phyloP scores from a whole-genome alignment of 2,329 filamentous ascomycete species.

The Fusarium nodosum region DNA sequence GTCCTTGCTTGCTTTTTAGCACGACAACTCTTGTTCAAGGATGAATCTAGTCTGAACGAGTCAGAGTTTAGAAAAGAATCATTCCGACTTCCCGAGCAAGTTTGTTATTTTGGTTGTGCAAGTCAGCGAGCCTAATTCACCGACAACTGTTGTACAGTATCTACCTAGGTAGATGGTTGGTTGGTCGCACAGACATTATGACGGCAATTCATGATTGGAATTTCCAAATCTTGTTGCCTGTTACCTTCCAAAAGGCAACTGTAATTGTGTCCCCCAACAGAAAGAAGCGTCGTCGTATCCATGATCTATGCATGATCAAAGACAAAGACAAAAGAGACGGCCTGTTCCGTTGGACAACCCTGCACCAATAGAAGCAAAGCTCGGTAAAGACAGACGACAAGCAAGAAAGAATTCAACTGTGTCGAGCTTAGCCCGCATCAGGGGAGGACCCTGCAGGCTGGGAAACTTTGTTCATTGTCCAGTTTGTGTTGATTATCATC shows the following conservation, averaged over 20 bases:
- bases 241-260: not conserved
- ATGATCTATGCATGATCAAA: conserved; percentile 15
- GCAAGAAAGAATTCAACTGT: conserved; percentile 10
- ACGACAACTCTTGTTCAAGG: conserved; percentile 32
- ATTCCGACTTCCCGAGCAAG: conserved; percentile 6
- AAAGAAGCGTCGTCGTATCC: conserved; percentile 7
- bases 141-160: too few relatives aligned
- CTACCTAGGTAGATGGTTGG: too few relatives aligned
- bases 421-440: conserved; percentile 23
- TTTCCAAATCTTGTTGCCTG: not conserved
- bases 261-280: not conserved
- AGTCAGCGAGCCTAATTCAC: not conserved
- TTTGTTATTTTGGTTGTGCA: conserved; percentile 13
- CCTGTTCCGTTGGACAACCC: not conserved
- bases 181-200: not conserved
- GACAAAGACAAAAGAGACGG: not conserved
- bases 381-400: conserved; percentile 30
- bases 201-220: conserved; percentile 15
- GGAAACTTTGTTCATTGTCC: conserved; percentile 22
- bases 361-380: conserved; percentile 1
- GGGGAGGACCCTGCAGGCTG: conserved; percentile 41
- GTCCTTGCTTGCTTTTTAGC: conserved; percentile 36
- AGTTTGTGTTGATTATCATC: conserved; percentile 4
- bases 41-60: conserved; percentile 7
- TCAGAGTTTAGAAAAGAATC: not conserved